Percentiles rank a stretch among this genome's conserved stretches.
Conservation (phyloP, 331 rosid genomes). For the Quercus tomentella region DNA sequence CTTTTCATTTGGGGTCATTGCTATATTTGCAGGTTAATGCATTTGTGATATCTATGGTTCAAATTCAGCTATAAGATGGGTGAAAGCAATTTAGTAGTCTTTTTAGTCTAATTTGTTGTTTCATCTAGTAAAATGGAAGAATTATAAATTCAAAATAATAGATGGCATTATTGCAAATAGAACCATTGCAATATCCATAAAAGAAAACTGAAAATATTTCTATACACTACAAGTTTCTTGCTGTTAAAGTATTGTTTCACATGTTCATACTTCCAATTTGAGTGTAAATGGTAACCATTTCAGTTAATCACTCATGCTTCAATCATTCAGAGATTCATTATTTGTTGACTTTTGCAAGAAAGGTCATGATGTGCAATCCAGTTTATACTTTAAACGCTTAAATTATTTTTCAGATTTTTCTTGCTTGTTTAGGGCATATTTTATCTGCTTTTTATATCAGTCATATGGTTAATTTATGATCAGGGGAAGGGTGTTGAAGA, state of each 20-base stretch:
- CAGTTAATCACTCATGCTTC: constrained; percentile 1
- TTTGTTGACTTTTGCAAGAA: neutral
- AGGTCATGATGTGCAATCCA: constrained; percentile 4
- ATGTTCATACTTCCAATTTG: neutral
- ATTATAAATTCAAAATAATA: too few relatives aligned
- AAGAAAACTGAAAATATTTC: neutral
- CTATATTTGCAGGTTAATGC: neutral
- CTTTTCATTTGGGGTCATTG: neutral
- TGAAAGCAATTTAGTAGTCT: too few relatives aligned
- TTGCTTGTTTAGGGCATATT: constrained; percentile 7
- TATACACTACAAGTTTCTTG: neutral
- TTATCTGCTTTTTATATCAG: neutral
- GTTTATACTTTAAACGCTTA: neutral
- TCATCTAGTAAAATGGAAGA: too few relatives aligned
- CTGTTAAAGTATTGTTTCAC: neutral
- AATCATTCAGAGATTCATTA: neutral
- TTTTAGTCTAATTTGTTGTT: too few relatives aligned
- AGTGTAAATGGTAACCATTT: neutral
- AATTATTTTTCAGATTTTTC: neutral
- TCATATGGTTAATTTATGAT: constrained; percentile 19
- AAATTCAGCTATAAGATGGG: neutral
- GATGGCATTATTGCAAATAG: too few relatives aligned
- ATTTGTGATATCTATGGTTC: neutral
- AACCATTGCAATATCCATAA: neutral
- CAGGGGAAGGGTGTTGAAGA: constrained; percentile 98